Conservation (phyloP, 2,329 filamentous ascomycete genomes). For the Aspergillus sp. region DNA sequence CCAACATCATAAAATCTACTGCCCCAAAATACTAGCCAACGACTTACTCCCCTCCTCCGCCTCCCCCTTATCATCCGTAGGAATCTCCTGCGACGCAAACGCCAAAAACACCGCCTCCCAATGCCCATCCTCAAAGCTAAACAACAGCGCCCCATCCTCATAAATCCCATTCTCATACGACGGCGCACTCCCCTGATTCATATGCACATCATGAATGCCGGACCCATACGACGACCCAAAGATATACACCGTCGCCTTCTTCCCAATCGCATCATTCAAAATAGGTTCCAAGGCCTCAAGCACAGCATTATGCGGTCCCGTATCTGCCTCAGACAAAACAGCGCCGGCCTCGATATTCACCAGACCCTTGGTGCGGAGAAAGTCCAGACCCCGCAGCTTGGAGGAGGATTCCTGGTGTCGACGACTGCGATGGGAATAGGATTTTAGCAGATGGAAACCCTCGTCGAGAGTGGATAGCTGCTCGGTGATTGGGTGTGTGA, state of each 20-base stretch:
- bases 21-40: constrained; percentile 2
- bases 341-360: constrained; percentile 19
- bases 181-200: constrained; percentile 24
- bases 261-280: constrained; percentile 13
- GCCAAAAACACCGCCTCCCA: constrained; percentile 25
- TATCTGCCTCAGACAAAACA: constrained; percentile 23
- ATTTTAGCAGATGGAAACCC: constrained; percentile 15
- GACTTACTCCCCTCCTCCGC: constrained; percentile 1
- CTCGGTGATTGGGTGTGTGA: constrained; percentile 19
- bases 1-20: neutral
- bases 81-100: constrained; percentile 23
- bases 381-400: constrained; percentile 16
- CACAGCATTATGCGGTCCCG: constrained; percentile 39
- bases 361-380: constrained; percentile 18
- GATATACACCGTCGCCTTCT: constrained; percentile 20
- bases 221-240: constrained; percentile 19
- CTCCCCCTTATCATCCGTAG: constrained; percentile 15
- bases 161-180: constrained; percentile 21
- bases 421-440: neutral
- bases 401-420: neutral
- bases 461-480: constrained; percentile 9
- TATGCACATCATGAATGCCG: constrained; percentile 25
- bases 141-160: constrained; percentile 23
- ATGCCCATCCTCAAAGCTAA: constrained; percentile 13
- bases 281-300: constrained; percentile 20